phyloP scores from a whole-genome alignment of 805 yeast species.

The Starmerella tilneyi region DNA sequence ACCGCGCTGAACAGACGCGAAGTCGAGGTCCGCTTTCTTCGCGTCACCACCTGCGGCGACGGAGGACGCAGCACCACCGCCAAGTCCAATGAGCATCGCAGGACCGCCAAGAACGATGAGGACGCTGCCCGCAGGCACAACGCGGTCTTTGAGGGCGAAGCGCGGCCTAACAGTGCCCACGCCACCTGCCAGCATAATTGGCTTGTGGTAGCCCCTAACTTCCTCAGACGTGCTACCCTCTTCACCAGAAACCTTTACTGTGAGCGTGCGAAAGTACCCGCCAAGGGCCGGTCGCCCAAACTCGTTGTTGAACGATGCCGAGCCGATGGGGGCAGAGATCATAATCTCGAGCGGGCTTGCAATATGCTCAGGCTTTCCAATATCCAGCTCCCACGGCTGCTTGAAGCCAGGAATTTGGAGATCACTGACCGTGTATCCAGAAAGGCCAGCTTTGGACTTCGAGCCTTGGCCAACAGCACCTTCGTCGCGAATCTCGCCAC shows the following conservation, averaged over 20 bases:
- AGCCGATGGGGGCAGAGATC: conserved; percentile 95
- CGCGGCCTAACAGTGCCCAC: conserved; percentile 93
- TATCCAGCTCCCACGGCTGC: conserved; percentile 91
- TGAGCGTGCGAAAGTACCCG: conserved; percentile 92
- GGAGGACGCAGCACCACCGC: conserved; percentile 99
- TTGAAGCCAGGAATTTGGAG: conserved; percentile 69
- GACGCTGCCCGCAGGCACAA: conserved; percentile 83
- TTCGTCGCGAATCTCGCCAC: conserved; percentile 99
- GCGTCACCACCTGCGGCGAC: conserved; percentile 85
- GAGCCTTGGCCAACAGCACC: conserved; percentile 99
- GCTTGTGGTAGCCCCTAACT: conserved; percentile 94
- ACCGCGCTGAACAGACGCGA: conserved; percentile 98
- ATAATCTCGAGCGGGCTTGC: conserved; percentile 88
- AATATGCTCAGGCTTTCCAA: conserved; percentile 88
- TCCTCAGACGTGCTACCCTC: conserved; percentile 44
- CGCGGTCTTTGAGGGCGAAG: conserved; percentile 75
- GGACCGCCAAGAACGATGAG: conserved; percentile 95
- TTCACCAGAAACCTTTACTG: conserved; percentile 58
- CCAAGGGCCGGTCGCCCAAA: conserved; percentile 96
- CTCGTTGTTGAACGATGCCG: conserved; percentile 97
- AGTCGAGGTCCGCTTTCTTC: conserved; percentile 69
- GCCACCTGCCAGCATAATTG: conserved; percentile 99
- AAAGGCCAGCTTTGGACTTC: conserved; percentile 87
- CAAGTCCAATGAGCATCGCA: conserved; percentile 94
- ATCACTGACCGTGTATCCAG: conserved; percentile 89